Evolutionary conservation across 2,329 filamentous ascomycete genomes (phyloP), one percentile per base, ranked within the genome.

Genomic region (Dactylellina drechsleri): DNA sequence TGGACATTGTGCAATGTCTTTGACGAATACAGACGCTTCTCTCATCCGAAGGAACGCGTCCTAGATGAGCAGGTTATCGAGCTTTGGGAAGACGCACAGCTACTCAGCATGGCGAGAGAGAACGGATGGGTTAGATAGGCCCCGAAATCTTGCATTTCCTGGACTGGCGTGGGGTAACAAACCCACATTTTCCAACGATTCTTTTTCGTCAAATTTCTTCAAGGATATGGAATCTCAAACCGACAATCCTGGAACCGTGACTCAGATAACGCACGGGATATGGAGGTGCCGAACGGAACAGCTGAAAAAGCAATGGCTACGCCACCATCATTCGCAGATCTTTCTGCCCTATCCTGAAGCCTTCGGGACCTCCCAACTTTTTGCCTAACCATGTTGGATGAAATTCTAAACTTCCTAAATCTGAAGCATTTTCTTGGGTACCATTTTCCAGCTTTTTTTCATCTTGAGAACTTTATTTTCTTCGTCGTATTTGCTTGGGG

Each of bases 1-100:
- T 92, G 91, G 89, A 83, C 88, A 16, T 81, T 88, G 0, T 81
- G 85, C 0, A 83, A 84, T 15, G 87, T 91, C 41, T 81, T 95
- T 41, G 85, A 87, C 59, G 93, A 97, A 82, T 97, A 80, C 60
- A 77, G 79, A 54, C 78, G 76, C 20, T 79, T 78, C 71, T 79
- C 79, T 10, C 78, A 78, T 20, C 75, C 75, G 10, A 80, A 80
- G 36, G 77, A 77, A 28, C 75, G 79, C 52, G 76, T 79, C 12
- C 68, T 79, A 36, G 79, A 80, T 56, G 76, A 78, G 26, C 66
- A 77, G 43, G 78, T 79, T 61, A 79, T 80, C 60, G 78, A 79
- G 64, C 62, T 78, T 10, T 80, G 77, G 67, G 73, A 77, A 31
- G 72, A 75, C 4, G 26, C 58, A 16, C 64, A 68, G 43, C n/a